Conservation (phyloP, 495 filamentous ascomycete genomes). For the Aspergillus diversus region DNA sequence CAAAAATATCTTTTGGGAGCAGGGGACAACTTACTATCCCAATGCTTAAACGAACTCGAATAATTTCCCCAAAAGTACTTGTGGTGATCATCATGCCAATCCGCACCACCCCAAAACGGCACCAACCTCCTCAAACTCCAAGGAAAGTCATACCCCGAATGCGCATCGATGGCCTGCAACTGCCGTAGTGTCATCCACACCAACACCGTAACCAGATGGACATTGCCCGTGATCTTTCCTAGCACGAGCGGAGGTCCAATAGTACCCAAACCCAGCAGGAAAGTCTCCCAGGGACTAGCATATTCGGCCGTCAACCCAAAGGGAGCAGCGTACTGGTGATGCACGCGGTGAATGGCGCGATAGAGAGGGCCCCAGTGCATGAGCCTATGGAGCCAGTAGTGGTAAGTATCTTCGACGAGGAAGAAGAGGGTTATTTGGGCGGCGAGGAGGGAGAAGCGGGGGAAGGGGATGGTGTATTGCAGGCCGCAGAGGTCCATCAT, state of each 20-base stretch:
- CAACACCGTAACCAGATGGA: conserved; percentile 97
- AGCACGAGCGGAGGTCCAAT: conserved; percentile 83
- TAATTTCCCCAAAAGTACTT: conserved; percentile 98
- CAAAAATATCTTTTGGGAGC: neutral
- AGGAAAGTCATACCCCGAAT: conserved; percentile 97
- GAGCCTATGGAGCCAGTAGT: conserved; percentile 94
- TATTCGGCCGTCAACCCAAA: conserved; percentile 97
- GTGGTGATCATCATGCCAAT: conserved; percentile 96
- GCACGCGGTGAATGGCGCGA: conserved; percentile 94
- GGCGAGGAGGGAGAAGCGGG: conserved; percentile 75
- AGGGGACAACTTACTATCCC: conserved; percentile 60
- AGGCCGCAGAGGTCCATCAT: conserved; percentile 92
- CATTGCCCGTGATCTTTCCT: conserved; percentile 76
- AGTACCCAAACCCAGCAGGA: conserved; percentile 88
- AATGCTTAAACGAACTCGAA: conserved; percentile 96
- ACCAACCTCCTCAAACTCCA: conserved; percentile 93
- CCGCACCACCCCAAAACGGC: conserved; percentile 98
- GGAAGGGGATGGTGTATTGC: conserved; percentile 86
- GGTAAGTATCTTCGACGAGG: conserved; percentile 94
- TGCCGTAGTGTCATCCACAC: conserved; percentile 89
- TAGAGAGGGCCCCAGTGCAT: conserved; percentile 98
- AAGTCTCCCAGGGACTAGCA: conserved; percentile 94
- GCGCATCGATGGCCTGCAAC: conserved; percentile 97
- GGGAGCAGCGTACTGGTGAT: conserved; percentile 96
- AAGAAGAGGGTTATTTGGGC: conserved; percentile 94